A percentile compares a stretch with the other conserved stretches of the same genome.
Evolutionary conservation across 73 alveolate genomes (phyloP).

Genomic region (Symbiodinium natans): DNA sequence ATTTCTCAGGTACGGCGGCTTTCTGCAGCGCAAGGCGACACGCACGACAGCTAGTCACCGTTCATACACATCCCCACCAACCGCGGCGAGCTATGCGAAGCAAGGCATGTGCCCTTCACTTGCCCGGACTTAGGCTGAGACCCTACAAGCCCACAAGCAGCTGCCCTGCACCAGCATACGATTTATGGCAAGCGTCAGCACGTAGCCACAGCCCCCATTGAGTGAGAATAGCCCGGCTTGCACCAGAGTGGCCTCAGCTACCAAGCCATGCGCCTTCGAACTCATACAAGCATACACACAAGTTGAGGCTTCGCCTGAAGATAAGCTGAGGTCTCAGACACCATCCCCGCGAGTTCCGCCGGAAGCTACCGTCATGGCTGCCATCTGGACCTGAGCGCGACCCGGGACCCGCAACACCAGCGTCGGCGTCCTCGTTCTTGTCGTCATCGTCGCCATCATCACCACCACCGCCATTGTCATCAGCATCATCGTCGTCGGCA

Average conservation of each 20-base stretch:
- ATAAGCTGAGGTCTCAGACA: slow-evolving; percentile 18
- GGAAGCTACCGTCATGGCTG: slow-evolving; percentile 63
- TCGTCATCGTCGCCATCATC: too few species aligned
- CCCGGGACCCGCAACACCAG: too few species aligned
- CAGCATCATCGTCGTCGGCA: not conserved
- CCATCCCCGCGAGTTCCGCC: slow-evolving; percentile 64
- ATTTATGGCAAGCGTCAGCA: slow-evolving; percentile 5
- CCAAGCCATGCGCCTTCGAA: too few species aligned
- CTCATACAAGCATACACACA: too few species aligned
- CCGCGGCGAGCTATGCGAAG: not conserved
- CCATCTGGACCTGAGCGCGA: slow-evolving; percentile 44
- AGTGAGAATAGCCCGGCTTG: slow-evolving; percentile 74
- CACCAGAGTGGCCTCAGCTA: slow-evolving; percentile 51
- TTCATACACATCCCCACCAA: not conserved
- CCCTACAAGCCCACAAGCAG: too few species aligned
- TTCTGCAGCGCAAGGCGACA: not conserved
- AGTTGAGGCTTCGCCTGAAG: too few species aligned
- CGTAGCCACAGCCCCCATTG: slow-evolving; percentile 76
- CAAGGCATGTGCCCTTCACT: not conserved
- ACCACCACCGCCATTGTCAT: too few species aligned
- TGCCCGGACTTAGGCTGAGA: not conserved
- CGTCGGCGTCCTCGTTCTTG: too few species aligned
- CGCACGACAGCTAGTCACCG: not conserved
- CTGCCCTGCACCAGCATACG: not conserved
- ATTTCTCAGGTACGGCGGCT: slow-evolving; percentile 53